phyloP scores from a whole-genome alignment of 192 early-diverging fungal genomes.

The Coemansia sp. region DNA sequence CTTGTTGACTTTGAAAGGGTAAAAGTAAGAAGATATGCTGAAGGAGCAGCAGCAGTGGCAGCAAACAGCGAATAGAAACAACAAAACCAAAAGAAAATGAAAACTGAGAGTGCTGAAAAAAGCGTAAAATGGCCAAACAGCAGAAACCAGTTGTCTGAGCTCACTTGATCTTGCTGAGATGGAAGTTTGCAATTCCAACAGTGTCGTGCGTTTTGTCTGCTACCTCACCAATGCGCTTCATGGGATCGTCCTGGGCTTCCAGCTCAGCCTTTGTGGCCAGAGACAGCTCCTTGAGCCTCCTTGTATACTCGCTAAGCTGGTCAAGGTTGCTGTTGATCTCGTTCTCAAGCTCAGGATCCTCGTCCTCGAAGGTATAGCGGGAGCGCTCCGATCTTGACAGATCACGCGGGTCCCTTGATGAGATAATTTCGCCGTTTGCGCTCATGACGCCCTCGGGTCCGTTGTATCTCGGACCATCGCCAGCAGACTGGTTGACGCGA shows the following conservation, averaged over 20 bases:
- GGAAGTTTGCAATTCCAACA: conserved; percentile 46
- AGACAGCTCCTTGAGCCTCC: conserved; percentile 62
- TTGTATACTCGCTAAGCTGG: conserved; percentile 55
- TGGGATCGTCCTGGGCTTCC: conserved; percentile 61
- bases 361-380: conserved; percentile 69
- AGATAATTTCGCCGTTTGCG: conserved; percentile 54
- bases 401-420: conserved; percentile 13
- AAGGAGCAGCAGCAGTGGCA: no score
- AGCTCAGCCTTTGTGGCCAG: conserved; percentile 62
- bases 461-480: conserved; percentile 13
- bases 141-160: no score
- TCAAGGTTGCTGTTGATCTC: conserved; percentile 72
- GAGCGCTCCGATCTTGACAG: conserved; percentile 52
- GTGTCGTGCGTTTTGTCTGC: conserved; percentile 55
- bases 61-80: neutral
- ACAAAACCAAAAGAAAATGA: neutral
- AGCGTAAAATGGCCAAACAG: neutral
- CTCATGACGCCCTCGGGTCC: conserved; percentile 36
- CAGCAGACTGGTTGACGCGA: conserved; percentile 56
- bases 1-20: no score
- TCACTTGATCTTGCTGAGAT: conserved; percentile 43
- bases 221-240: conserved; percentile 54
- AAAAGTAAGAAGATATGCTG: no score
- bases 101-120: neutral
- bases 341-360: conserved; percentile 66